phyloP scores from a whole-genome alignment of 768 basidiomycete species.

The Calocybe indica region DNA sequence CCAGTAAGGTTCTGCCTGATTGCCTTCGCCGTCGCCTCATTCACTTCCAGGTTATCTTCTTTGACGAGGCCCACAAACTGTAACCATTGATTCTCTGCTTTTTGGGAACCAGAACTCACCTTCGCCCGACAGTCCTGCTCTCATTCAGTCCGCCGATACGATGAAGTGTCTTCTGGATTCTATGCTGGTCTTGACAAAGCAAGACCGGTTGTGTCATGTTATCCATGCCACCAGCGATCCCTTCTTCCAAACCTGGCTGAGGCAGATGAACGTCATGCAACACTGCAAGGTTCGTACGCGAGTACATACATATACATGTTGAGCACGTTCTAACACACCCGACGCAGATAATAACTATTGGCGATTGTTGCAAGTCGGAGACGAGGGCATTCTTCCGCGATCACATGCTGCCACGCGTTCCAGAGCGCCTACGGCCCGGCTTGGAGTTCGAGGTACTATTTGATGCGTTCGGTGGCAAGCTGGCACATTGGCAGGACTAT shows the following conservation, averaged over 20 bases:
- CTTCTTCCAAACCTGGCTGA: conserved; percentile 80
- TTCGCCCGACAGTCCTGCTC: conserved; percentile 46
- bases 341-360: conserved; percentile 65
- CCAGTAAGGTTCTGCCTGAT: conserved; percentile 10
- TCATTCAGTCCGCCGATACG: conserved; percentile 72
- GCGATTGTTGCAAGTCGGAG: conserved; percentile 73
- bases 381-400: conserved; percentile 63
- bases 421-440: conserved; percentile 45
- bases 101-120: not conserved
- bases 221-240: conserved; percentile 81
- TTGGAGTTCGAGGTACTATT: conserved; percentile 71
- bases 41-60: conserved; percentile 49
- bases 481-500: conserved; percentile 81
- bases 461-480: conserved; percentile 78
- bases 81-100: conserved; percentile 22
- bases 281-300: conserved; percentile 60
- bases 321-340: not conserved
- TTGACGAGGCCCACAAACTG: conserved; percentile 86
- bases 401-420: conserved; percentile 61
- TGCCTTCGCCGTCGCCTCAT: not conserved
- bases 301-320: not conserved
- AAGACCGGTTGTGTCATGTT: conserved; percentile 79
- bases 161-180: conserved; percentile 85
- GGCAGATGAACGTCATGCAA: conserved; percentile 75
- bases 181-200: conserved; percentile 83